phyloP scores from a whole-genome alignment of 1,284 basidiomycete species.

The Sanghuangporus sanghuang region DNA sequence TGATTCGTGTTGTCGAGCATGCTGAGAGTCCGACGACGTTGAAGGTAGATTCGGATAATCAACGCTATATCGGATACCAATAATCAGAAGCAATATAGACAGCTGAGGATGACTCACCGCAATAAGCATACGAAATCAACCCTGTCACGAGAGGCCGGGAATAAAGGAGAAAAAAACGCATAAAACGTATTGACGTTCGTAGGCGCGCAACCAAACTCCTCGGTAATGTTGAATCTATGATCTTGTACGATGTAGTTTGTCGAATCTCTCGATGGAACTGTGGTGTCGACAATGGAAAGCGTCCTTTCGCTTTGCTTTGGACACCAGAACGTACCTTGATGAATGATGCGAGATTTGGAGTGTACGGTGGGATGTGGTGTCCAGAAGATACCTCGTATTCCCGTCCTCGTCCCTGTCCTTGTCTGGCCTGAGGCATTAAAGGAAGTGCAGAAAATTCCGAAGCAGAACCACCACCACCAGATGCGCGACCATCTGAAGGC shows the following conservation, averaged over 20 bases:
- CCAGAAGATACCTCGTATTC: too few species aligned
- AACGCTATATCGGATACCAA: background rate
- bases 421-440: too few species aligned
- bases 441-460: too few species aligned
- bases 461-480: too few species aligned
- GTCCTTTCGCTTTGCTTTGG: too few species aligned
- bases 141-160: constrained; percentile 39
- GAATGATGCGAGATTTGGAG: too few species aligned
- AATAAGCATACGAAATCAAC: constrained; percentile 35
- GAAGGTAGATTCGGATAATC: background rate
- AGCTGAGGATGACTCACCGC: constrained; percentile 9
- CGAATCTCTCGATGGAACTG: background rate
- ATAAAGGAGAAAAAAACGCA: constrained; percentile 35
- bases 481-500: background rate
- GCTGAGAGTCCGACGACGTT: background rate
- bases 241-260: constrained; percentile 43
- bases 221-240: constrained; percentile 51
- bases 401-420: too few species aligned
- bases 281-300: too few species aligned
- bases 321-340: too few species aligned
- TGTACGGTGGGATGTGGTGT: too few species aligned
- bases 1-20: background rate
- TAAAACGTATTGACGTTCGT: constrained; percentile 38
- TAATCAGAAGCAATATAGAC: background rate
- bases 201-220: constrained; percentile 50